Conservation (phyloP, 2,329 filamentous ascomycete genomes). For the Claviceps africana region DNA sequence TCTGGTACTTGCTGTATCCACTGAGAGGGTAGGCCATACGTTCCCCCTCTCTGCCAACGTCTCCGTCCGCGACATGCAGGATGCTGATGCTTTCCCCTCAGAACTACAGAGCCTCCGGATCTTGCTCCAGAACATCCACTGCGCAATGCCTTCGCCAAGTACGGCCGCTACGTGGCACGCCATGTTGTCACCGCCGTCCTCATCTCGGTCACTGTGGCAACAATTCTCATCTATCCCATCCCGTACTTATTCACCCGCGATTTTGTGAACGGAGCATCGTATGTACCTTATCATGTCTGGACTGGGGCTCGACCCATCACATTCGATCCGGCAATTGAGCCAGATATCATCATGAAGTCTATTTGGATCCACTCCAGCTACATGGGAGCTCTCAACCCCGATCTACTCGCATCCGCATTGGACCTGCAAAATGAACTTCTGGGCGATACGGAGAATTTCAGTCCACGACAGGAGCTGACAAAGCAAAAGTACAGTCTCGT, state of each 20-base stretch:
- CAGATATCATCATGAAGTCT: constrained; percentile 70
- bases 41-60: not conserved
- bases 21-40: constrained; percentile 4
- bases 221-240: constrained; percentile 59
- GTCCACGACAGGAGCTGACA: constrained; percentile 26
- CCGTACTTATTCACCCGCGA: constrained; percentile 62
- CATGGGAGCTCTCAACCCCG: constrained; percentile 57
- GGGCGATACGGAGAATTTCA: constrained; percentile 43
- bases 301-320: constrained; percentile 54
- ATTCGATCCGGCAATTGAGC: constrained; percentile 32
- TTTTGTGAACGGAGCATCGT: constrained; percentile 56
- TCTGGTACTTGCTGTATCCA: constrained; percentile 8
- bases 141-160: constrained; percentile 49
- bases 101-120: constrained; percentile 60
- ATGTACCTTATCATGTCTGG: constrained; percentile 68
- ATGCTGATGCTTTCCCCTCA: constrained; percentile 19
- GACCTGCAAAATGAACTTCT: constrained; percentile 57
- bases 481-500: constrained; percentile 16
- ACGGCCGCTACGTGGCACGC: constrained; percentile 55
- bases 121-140: constrained; percentile 52
- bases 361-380: constrained; percentile 72
- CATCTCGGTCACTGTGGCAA: constrained; percentile 56
- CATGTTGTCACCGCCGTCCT: constrained; percentile 64
- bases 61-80: not conserved
- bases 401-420: constrained; percentile 52